Percentiles rank a stretch among this genome's conserved stretches.
Evolutionary conservation across 1,284 basidiomycete species (phyloP).

Genomic region (Malassezia nana): DNA sequence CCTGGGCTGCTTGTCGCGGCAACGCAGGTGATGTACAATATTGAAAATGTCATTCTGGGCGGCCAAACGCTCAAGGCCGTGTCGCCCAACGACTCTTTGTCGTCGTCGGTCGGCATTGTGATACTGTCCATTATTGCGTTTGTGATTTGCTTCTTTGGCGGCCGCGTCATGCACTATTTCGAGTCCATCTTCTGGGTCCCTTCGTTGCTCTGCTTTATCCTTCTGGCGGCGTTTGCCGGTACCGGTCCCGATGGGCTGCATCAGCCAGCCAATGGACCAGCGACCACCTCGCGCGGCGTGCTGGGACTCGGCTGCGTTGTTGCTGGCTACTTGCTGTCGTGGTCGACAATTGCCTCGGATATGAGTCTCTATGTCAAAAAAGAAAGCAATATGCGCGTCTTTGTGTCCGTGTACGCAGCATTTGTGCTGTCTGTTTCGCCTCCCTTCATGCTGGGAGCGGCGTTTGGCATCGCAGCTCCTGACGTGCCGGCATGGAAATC

Average conservation of each 20-base stretch:
- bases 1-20: slow-evolving; percentile 51
- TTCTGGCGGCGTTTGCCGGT: slow-evolving; percentile 54
- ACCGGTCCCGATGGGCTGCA: slow-evolving; percentile 54
- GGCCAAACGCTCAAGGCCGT: slow-evolving; percentile 50
- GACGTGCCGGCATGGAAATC: slow-evolving; percentile 53
- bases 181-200: slow-evolving; percentile 67
- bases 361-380: slow-evolving; percentile 50
- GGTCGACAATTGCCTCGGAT: slow-evolving; percentile 50
- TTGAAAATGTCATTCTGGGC: slow-evolving; percentile 58
- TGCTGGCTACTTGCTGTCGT: slow-evolving; percentile 55
- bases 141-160: slow-evolving; percentile 68
- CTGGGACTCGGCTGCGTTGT: slow-evolving; percentile 56
- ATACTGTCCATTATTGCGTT: slow-evolving; percentile 69
- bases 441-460: slow-evolving; percentile 55
- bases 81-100: slow-evolving; percentile 37
- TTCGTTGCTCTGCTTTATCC: slow-evolving; percentile 60
- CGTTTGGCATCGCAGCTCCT: slow-evolving; percentile 54
- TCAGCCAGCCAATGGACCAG: slow-evolving; percentile 53
- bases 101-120: slow-evolving; percentile 66
- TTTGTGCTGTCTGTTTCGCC: slow-evolving; percentile 57
- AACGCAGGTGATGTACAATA: slow-evolving; percentile 45
- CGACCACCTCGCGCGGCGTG: slow-evolving; percentile 50
- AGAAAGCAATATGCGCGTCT: slow-evolving; percentile 53
- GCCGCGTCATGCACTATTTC: slow-evolving; percentile 59
- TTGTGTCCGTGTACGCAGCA: slow-evolving; percentile 56